Evolutionary conservation across 495 filamentous ascomycete species (phyloP), one percentile per base, ranked within the genome.

Genomic region (Penicillium argentinense): DNA sequence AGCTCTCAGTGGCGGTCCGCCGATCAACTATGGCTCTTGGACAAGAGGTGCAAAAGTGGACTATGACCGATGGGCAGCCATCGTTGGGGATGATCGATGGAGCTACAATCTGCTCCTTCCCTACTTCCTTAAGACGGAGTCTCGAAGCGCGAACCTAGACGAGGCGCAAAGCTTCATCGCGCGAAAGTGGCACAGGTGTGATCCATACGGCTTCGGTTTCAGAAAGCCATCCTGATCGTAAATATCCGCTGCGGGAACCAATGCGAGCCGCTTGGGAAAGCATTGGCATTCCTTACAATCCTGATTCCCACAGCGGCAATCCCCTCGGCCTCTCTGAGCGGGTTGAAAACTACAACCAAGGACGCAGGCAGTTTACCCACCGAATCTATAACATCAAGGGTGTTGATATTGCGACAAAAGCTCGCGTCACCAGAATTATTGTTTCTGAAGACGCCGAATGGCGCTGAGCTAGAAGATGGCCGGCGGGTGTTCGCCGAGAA

Each of bases 31-130:
- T 29, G 45, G 23, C 3, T 33, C 36, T 3, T 75, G 68, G 69
- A 44, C 60, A 14, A 59, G 70, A 5, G 71, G 69, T 3, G 39
- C 59, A 36, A 52, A 46, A 21, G 32, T 28, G 12, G 70, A 76
- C 44, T 73, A 66, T 34, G 65, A 73, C 13, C 52, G 52, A 11
- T 75, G 71, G 71, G 71, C 50, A 23, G 30, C 50, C 16, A 16
- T 48, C 3, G 65, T 68, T 9, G 47, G 53, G 5, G 63, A 74
- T 38, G n/a, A 30, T 2, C 52, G 63, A 3, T 76, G 67, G 70
- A 66, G 57, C 29, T 68, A 64, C 30, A 25, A 56, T 3, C 48
- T 49, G 1, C 39, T 69, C 11, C 25, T 71, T 17, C 51, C 53
- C 21, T 68, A 49, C 38, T 65, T 65, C 42, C n/a, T n/a, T n/a